These are phyloP conservation scores for Kondoa malvinella DNA, from an alignment of 768 basidiomycete genomes.

Conservation along the genomic window DNA sequence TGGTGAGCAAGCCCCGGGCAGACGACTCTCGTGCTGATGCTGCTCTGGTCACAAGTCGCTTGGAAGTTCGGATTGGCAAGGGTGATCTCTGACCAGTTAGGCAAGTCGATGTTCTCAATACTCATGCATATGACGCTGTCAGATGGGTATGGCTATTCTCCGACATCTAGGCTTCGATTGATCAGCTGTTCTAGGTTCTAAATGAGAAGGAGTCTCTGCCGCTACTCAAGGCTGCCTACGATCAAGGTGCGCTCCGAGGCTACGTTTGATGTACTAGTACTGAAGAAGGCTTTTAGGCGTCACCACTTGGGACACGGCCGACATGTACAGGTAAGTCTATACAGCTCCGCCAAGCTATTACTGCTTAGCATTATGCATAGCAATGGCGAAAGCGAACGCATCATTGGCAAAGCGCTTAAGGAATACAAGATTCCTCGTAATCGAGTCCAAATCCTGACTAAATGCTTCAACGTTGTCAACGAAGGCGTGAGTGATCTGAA, in stretches of 20 bases:
- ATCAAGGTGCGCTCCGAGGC: conserved; percentile 6
- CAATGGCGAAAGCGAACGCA: conserved; percentile 47
- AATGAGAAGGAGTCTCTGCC: conserved; percentile 31
- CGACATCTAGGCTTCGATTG: no score
- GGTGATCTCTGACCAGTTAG: no score
- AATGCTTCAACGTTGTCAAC: conserved; percentile 38
- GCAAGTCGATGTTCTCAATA: no score
- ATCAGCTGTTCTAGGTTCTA: no score
- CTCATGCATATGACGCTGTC: no score
- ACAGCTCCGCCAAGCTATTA: no score
- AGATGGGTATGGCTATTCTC: no score
- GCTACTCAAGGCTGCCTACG: conserved; percentile 11
- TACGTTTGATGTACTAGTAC: neutral
- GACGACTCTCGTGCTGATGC: no score
- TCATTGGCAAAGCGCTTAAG: conserved; percentile 57
- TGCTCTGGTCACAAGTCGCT: no score
- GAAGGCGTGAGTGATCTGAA: no score
- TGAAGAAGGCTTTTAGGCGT: conserved; percentile 36
- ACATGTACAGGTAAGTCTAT: no score
- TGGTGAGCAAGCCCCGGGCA: no score
- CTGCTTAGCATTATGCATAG: conserved; percentile 36
- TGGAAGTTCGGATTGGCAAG: conserved; percentile 3
- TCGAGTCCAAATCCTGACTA: conserved; percentile 60
- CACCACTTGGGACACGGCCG: conserved; percentile 42
- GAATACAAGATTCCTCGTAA: conserved; percentile 48